Base-by-base conservation (phyloP, 2,329 filamentous ascomycete genomes). In the Didymella arachidicola region DNA sequence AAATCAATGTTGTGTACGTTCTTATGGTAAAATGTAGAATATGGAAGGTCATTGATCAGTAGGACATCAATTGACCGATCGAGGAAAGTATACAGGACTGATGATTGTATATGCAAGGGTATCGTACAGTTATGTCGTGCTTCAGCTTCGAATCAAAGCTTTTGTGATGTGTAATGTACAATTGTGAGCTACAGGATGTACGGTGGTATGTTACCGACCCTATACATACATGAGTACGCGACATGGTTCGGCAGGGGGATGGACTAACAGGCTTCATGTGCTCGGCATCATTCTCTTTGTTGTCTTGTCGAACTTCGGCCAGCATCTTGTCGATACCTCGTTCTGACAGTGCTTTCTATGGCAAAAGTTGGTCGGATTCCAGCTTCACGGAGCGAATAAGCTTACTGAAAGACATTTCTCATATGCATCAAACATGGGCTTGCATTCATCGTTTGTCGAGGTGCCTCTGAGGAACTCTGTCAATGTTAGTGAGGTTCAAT, bases 291-390 rank as follows among this genome's bases (percentile, higher is more conserved):
- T 92, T 95, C 67, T 98, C 95, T 70, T 88, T 91, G 70, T 92
- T 93, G 72, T 93, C 91, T 66, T 95, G 92, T 60, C 93, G 85
- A 18, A 94, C 94, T 70, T 98, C 95, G 7, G 93, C 91, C 11
- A 99, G 82, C 83, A 98, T 91, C 70, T 90, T 91, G 77, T 98
- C 93, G 73, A 99, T 96, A 57, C 95, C 95, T 70, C 90, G 87
- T 56, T 92, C 88, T 78, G 95, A 96, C 48, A 99, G 82, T 3
- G 89, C 93, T 80, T 87, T 89, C 93, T 97, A 53, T 45, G 12
- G 59, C 49, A 4, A 42, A 45, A 18, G 47, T 70, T 26, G 64
- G 66, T 34, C 14, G 8, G 26, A 10, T 1, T 7, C 16, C 6
- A 12, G 16, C 19, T 5, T 16, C 4, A n/a, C 2, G 8, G 19